Percentiles rank a stretch among this genome's conserved stretches.
Conservation (phyloP, 2,329 filamentous ascomycete genomes). For the Aureobasidium lini region DNA sequence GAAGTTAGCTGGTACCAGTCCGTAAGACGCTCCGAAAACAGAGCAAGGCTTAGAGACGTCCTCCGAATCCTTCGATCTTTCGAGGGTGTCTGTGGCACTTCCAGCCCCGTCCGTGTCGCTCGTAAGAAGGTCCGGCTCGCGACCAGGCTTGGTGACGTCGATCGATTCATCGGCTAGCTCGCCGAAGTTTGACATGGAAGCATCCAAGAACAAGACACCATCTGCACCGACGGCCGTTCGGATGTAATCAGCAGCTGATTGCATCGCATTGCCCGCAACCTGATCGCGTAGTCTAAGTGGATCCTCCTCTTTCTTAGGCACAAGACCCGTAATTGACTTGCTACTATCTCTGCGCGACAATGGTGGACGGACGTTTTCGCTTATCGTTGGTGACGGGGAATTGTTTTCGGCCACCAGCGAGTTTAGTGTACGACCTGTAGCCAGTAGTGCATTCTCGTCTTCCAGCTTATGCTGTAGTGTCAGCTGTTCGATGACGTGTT, state of each 20-base stretch:
- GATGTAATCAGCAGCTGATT: slow-evolving; percentile 37
- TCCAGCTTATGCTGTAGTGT: slow-evolving; percentile 1
- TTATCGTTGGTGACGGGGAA: neutral
- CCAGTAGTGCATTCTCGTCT: neutral
- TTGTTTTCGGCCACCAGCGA: neutral
- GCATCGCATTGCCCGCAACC: slow-evolving; percentile 26
- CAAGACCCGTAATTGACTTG: neutral
- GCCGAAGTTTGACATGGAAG: slow-evolving; percentile 12
- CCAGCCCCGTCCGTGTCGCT: slow-evolving; percentile 8
- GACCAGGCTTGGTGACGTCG: neutral
- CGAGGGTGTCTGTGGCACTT: neutral
- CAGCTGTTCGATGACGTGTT: neutral
- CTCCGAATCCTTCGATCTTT: neutral
- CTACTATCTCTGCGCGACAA: slow-evolving; percentile 4
- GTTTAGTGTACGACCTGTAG: slow-evolving; percentile 1
- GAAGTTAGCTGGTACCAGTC: neutral
- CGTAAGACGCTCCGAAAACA: slow-evolving; percentile 1
- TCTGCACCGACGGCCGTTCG: slow-evolving; percentile 38
- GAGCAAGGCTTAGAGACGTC: slow-evolving; percentile 5
- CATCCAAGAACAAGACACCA: slow-evolving; percentile 37
- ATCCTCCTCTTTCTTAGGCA: slow-evolving; percentile 19
- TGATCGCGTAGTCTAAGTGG: slow-evolving; percentile 18
- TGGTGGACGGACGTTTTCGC: neutral
- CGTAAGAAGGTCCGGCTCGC: neutral
- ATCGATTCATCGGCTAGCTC: slow-evolving; percentile 1